Evolutionary conservation across 2,329 filamentous ascomycete genomes (phyloP).

Genomic region (Ploettnerulaceae sp.): DNA sequence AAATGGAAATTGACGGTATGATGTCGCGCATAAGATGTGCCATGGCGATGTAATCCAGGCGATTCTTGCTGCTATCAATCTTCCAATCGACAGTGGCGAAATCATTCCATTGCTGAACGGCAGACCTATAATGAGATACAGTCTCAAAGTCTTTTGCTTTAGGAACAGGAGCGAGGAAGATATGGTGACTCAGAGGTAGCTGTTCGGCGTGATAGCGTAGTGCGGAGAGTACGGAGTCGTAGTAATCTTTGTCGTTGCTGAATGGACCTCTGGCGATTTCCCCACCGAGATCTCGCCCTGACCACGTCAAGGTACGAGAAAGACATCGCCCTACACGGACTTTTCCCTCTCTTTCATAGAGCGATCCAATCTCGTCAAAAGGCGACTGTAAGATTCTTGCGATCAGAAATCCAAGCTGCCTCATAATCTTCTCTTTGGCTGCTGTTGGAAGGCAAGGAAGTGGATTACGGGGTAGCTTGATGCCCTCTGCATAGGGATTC

Average conservation of each 20-base stretch:
- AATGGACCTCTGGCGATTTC: neutral
- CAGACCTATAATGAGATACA: neutral
- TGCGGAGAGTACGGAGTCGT: neutral
- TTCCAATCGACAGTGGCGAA: slow-evolving; percentile 1
- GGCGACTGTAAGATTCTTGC: neutral
- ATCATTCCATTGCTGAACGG: neutral
- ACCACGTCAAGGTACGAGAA: neutral
- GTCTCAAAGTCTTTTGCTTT: slow-evolving; percentile 3
- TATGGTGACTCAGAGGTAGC: slow-evolving; percentile 23
- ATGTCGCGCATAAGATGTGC: slow-evolving; percentile 4
- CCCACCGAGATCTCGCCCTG: neutral
- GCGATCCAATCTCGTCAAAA: slow-evolving; percentile 1
- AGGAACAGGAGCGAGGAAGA: slow-evolving; percentile 21
- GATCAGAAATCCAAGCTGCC: neutral
- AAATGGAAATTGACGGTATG: slow-evolving; percentile 5
- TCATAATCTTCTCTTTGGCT: slow-evolving; percentile 2
- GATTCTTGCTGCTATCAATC: slow-evolving; percentile 6
- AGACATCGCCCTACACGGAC: neutral
- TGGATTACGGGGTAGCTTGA: neutral
- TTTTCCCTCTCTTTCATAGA: neutral
- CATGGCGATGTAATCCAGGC: slow-evolving; percentile 2
- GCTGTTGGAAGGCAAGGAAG: neutral
- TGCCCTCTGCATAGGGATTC: neutral
- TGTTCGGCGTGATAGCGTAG: neutral
- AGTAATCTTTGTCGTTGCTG: neutral